These are phyloP conservation scores for Penicillium fimorum DNA, from an alignment of 495 filamentous ascomycete species.

Conservation along the genomic window DNA sequence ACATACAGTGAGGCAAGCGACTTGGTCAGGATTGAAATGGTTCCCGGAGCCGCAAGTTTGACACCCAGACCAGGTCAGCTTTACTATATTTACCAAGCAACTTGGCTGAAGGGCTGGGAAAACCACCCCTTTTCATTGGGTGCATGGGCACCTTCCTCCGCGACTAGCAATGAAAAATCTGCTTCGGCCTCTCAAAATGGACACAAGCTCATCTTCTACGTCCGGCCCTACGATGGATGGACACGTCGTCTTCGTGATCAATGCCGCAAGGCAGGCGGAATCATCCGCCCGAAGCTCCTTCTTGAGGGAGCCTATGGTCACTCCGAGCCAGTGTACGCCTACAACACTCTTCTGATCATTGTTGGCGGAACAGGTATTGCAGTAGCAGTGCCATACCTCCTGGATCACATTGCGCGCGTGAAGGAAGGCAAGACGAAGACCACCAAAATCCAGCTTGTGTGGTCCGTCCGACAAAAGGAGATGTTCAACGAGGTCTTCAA, in stretches of 20 bases:
- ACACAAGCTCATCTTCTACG: conserved; percentile 25
- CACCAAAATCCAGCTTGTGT: conserved; percentile 24
- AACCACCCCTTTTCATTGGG: conserved; percentile 53
- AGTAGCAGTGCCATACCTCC: conserved; percentile 42
- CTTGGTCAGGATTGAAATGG: conserved; percentile 38
- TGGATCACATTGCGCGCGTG: conserved; percentile 19
- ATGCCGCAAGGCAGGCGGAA: conserved; percentile 8
- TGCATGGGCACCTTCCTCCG: conserved; percentile 9
- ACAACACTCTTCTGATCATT: conserved; percentile 44
- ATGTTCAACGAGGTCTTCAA: conserved; percentile 20
- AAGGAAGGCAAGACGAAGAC: conserved; percentile 14
- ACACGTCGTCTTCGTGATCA: conserved; percentile 17
- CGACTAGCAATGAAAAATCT: too few relatives aligned
- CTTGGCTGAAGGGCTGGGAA: conserved; percentile 41
- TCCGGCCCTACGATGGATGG: conserved; percentile 37
- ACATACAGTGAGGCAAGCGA: conserved; percentile 37
- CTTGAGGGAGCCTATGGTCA: conserved; percentile 56
- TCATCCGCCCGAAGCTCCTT: conserved; percentile 22
- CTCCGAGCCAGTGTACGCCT: conserved; percentile 36
- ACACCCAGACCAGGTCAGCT: conserved; percentile 40
- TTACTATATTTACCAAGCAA: conserved; percentile 46
- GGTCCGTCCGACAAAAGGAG: conserved; percentile 24
- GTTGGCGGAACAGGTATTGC: conserved; percentile 54
- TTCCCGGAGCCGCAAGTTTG: conserved; percentile 22
- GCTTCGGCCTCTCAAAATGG: conserved; percentile 2